Percentiles rank a stretch among this genome's conserved stretches.
These are phyloP conservation scores for Botryosphaeria dothidea DNA, from an alignment of 2,329 filamentous ascomycete genomes.

Conservation along the genomic window DNA sequence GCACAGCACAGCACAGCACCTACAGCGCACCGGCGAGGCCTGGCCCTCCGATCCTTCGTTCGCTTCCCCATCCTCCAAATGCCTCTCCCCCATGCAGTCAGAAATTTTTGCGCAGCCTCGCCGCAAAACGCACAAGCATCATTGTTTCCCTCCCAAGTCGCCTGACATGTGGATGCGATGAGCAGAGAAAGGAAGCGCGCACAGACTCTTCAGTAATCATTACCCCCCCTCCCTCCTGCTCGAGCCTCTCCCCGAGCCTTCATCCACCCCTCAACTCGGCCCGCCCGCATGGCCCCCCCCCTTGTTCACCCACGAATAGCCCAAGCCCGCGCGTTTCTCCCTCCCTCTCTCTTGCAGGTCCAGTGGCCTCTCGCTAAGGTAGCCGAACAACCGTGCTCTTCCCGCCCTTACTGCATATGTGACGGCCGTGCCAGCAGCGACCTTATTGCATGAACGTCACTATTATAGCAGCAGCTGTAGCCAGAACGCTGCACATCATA, in stretches of 20 bases:
- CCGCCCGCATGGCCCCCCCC: no score
- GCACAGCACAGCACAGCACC: no score
- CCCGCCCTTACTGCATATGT: not conserved
- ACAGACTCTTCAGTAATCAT: not conserved
- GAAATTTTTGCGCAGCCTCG: not conserved
- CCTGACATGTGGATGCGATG: not conserved
- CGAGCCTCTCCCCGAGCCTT: conserved; percentile 12
- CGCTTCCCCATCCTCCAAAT: not conserved
- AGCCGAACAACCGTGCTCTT: not conserved
- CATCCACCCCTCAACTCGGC: not conserved
- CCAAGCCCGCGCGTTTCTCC: no score
- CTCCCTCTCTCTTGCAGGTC: no score
- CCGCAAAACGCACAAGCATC: not conserved
- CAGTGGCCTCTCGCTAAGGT: not conserved
- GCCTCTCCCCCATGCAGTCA: not conserved
- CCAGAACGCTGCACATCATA: no score
- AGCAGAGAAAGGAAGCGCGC: not conserved
- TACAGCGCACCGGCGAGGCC: not conserved
- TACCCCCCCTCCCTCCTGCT: not conserved
- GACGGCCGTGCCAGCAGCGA: not conserved
- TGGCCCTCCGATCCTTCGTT: not conserved
- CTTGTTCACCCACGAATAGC: no score
- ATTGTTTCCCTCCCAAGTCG: not conserved
- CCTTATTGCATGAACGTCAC: not conserved
- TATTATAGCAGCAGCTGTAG: not conserved